phyloP scores from a whole-genome alignment of 495 filamentous ascomycete species.

The Recurvomyces mirabilis region DNA sequence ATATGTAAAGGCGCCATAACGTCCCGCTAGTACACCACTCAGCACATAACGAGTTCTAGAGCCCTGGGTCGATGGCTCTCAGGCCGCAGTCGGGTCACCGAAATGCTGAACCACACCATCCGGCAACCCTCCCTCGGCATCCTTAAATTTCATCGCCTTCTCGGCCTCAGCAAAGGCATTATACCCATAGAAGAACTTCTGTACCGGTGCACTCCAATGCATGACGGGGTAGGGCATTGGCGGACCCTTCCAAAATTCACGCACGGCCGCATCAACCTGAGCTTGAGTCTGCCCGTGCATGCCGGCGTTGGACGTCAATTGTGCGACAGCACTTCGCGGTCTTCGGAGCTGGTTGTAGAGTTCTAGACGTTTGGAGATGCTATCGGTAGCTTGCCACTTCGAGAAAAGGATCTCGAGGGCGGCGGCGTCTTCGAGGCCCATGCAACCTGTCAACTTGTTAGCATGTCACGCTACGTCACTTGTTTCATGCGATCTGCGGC shows the following conservation, averaged over 20 bases:
- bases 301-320: constrained; percentile 9
- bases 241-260: background rate
- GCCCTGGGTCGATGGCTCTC: too few species aligned
- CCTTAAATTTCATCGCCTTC: constrained; percentile 14
- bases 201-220: background rate
- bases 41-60: too few species aligned
- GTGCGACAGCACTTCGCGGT: constrained; percentile 15
- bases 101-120: constrained; percentile 2
- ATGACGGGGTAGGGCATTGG: background rate
- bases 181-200: constrained; percentile 19
- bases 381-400: background rate
- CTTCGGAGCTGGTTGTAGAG: constrained; percentile 12
- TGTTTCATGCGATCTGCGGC: too few species aligned
- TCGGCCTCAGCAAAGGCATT: constrained; percentile 20
- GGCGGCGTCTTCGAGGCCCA: constrained; percentile 22
- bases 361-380: background rate
- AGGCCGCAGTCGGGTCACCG: too few species aligned
- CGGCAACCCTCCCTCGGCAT: background rate
- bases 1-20: too few species aligned
- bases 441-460: too few species aligned
- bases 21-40: too few species aligned
- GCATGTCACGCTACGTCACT: too few species aligned
- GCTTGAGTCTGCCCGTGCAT: background rate
- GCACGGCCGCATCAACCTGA: background rate
- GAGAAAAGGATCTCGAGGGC: constrained; percentile 21